Base-by-base conservation (phyloP, 2,329 filamentous ascomycete genomes). In the Microsporum canis region DNA sequence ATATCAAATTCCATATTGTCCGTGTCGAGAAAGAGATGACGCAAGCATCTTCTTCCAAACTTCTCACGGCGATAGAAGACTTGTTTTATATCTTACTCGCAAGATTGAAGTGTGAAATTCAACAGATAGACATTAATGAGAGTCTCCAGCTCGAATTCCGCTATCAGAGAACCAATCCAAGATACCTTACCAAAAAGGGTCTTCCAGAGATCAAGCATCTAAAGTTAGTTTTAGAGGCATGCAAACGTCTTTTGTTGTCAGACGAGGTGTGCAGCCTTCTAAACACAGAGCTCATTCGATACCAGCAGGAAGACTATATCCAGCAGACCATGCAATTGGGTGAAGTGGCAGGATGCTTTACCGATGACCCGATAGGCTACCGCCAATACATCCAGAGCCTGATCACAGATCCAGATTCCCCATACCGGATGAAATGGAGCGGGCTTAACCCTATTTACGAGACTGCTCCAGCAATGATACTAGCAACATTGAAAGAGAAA, bases 21-120 rank as follows among this genome's bases (percentile, higher is more conserved):
- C 68, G 65, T 10, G 68, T 69, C 2, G 73, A 76, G 60, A 57
- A 63, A 27, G 59, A 70, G 14, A 61, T 74, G 23, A 63, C 60
- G 27, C 67, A 68, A n/a, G 61, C 68, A 3, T 69, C 68, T 3
- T 65, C 72, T 14, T 53, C 62, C 27, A 62, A 65, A 4, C 66
- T 76, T n/a, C 69, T 75, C 51, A 66, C 69, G n/a, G 68, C 65
- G 10, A 65, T 69, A 17, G 72, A 76, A 58, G 70, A 71, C 31
- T 66, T 76, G 5, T 76, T 69, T 59, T 75, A 75, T 59, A 66
- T 69, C 8, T 59, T 75, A 29, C 74, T 73, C 59, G 66, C 73
- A 1, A 68, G 72, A 38, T 55, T 76, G 5, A 66, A 71, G n/a
- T 68, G 72, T 49, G 74, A 76, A 58, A 70, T 75, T 39, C 68